A percentile compares a stretch with the other conserved stretches of the same genome.
Evolutionary conservation across 2,329 filamentous ascomycete species (phyloP).

Genomic region (Aureobasidium sp.): DNA sequence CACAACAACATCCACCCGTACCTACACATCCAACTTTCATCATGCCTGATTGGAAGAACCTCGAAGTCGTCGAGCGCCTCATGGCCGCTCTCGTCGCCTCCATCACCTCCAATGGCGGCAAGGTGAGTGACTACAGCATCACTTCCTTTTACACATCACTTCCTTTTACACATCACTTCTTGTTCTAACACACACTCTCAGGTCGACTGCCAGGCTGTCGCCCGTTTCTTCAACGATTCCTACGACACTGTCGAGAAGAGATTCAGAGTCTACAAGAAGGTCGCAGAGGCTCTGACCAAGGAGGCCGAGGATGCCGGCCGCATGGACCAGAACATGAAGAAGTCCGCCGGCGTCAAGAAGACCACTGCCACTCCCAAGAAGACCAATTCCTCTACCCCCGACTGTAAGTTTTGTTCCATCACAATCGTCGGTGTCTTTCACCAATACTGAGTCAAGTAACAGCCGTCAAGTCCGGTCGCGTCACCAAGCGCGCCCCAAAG

Average conservation of each 20-base stretch:
- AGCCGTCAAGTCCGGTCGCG: slow-evolving; percentile 3
- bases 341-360: not conserved
- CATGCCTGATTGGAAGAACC: slow-evolving; percentile 14
- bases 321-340: slow-evolving; percentile 12
- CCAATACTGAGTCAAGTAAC: not conserved
- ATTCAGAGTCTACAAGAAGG: slow-evolving; percentile 3
- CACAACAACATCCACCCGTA: not conserved
- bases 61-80: slow-evolving; percentile 1
- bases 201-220: slow-evolving; percentile 10
- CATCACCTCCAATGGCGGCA: slow-evolving; percentile 10
- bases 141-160: not conserved
- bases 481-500: slow-evolving; percentile 1
- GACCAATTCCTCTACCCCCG: not conserved
- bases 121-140: not conserved
- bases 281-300: not conserved
- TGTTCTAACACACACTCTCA: not conserved
- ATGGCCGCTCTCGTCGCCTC: slow-evolving; percentile 9
- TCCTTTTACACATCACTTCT: not conserved
- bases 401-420: not conserved
- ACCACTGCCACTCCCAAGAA: not conserved
- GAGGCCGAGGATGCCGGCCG: slow-evolving; percentile 6
- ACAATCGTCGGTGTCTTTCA: too few relatives aligned
- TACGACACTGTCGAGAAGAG: slow-evolving; percentile 12
- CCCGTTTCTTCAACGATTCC: slow-evolving; percentile 8
- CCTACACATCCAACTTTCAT: not conserved